These are phyloP conservation scores for Ceratocystis variospora DNA, from an alignment of 2,329 filamentous ascomycete genomes.

Conservation along the genomic window DNA sequence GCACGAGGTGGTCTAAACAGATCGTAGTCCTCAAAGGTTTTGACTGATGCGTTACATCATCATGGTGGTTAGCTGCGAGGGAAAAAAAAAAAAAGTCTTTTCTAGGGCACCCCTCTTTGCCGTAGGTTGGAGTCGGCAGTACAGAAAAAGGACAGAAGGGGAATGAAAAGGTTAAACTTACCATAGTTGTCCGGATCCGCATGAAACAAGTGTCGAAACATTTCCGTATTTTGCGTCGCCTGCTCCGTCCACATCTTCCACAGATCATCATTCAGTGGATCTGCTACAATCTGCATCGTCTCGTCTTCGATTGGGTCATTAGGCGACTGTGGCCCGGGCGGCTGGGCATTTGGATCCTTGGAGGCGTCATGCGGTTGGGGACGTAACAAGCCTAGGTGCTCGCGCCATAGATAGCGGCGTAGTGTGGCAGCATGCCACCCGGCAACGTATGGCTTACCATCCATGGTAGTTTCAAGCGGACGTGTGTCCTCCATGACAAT, in stretches of 20 bases:
- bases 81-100: not conserved
- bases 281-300: slow-evolving; percentile 50
- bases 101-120: not conserved
- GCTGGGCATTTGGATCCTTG: slow-evolving; percentile 58
- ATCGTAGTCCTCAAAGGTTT: slow-evolving; percentile 83
- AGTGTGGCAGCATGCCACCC: slow-evolving; percentile 73
- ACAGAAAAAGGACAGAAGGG: not conserved
- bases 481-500: slow-evolving; percentile 80
- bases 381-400: slow-evolving; percentile 71
- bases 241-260: slow-evolving; percentile 55
- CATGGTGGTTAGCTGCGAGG: slow-evolving; percentile 2
- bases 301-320: slow-evolving; percentile 51
- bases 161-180: slow-evolving; percentile 27
- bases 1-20: slow-evolving; percentile 56
- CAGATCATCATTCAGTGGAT: slow-evolving; percentile 54
- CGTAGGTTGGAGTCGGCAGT: not conserved
- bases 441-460: slow-evolving; percentile 61
- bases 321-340: slow-evolving; percentile 50
- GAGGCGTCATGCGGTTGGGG: slow-evolving; percentile 56
- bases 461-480: slow-evolving; percentile 58
- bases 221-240: slow-evolving; percentile 56
- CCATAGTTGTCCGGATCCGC: slow-evolving; percentile 79
- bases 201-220: slow-evolving; percentile 71
- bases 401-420: slow-evolving; percentile 71
- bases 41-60: slow-evolving; percentile 37